Evolutionary conservation across 129 eudicot genomes (phyloP).

Genomic region (Calendula officinalis): DNA sequence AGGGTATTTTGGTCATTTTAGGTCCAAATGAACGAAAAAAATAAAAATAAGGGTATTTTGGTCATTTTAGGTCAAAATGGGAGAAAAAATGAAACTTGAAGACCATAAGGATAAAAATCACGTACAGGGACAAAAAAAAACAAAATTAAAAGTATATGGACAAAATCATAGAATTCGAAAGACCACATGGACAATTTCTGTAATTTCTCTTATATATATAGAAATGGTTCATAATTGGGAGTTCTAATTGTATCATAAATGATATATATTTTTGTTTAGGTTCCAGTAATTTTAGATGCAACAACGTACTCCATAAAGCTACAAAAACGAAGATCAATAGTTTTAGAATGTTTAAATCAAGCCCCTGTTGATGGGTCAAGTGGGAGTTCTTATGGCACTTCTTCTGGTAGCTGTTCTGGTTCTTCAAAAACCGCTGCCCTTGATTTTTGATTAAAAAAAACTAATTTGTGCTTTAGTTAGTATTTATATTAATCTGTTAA

Average conservation of each 20-base stretch:
- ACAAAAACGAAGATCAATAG: slow-evolving; percentile 66
- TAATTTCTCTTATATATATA: neutral
- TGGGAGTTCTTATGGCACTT: slow-evolving; percentile 79
- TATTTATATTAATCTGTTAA: neutral
- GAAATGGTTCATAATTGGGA: neutral
- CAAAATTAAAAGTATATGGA: too few species aligned
- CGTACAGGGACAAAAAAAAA: too few species aligned
- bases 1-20: too few species aligned
- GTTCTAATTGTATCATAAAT: neutral
- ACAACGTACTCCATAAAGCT: slow-evolving; percentile 89
- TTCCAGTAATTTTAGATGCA: slow-evolving; percentile 81
- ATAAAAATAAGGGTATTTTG: too few species aligned
- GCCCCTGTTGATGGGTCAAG: slow-evolving; percentile 96
- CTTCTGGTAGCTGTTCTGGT: slow-evolving; percentile 76
- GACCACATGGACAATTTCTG: too few species aligned
- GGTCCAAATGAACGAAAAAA: too few species aligned
- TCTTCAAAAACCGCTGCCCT: slow-evolving; percentile 67
- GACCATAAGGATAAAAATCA: too few species aligned
- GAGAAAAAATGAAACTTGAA: too few species aligned
- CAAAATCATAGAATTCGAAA: too few species aligned
- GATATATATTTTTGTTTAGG: slow-evolving; percentile 40
- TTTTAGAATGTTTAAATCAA: slow-evolving; percentile 86
- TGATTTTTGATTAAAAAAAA: slow-evolving; percentile 53
- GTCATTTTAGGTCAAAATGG: too few species aligned
- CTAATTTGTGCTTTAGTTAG: neutral